Evolutionary conservation across 352 stramenopile species (phyloP).

Genomic region (Pythium folliculosum): DNA sequence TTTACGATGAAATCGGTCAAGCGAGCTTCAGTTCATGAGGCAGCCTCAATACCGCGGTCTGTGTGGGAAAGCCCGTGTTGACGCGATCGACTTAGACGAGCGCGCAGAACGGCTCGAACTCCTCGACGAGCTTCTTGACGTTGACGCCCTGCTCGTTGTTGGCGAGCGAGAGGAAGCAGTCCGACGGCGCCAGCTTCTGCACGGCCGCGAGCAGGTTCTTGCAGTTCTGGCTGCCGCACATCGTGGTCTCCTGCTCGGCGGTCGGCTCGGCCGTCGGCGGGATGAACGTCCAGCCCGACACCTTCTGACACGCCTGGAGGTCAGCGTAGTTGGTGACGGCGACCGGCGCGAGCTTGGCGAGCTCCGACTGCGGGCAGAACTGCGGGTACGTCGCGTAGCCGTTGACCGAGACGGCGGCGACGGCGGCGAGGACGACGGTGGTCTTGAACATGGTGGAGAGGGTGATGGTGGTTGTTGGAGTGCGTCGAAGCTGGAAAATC

Average conservation of each 20-base stretch:
- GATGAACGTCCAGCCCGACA: conserved; percentile 36
- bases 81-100: background rate
- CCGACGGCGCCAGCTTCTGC: conserved; percentile 18
- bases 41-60: no score
- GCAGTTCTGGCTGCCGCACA: conserved; percentile 34
- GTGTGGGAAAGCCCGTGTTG: no score
- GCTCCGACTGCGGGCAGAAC: conserved; percentile 21
- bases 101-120: conserved; percentile 32
- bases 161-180: conserved; percentile 36
- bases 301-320: conserved; percentile 29
- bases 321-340: conserved; percentile 15
- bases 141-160: conserved; percentile 30
- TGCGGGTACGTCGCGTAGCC: conserved; percentile 16
- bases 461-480: background rate
- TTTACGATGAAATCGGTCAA: no score
- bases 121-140: conserved; percentile 39
- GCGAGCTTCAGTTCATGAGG: no score
- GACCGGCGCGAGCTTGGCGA: conserved; percentile 22
- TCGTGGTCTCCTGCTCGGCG: conserved; percentile 25
- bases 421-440: conserved; percentile 19
- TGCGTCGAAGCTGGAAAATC: conserved; percentile 25
- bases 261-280: conserved; percentile 34
- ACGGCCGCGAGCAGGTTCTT: conserved; percentile 33
- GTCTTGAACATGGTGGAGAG: conserved; percentile 29
- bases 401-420: conserved; percentile 17